Percentiles rank a stretch among this genome's conserved stretches.
phyloP scores from a whole-genome alignment of 1,284 basidiomycete genomes.

The Rhodotorula sp. region DNA sequence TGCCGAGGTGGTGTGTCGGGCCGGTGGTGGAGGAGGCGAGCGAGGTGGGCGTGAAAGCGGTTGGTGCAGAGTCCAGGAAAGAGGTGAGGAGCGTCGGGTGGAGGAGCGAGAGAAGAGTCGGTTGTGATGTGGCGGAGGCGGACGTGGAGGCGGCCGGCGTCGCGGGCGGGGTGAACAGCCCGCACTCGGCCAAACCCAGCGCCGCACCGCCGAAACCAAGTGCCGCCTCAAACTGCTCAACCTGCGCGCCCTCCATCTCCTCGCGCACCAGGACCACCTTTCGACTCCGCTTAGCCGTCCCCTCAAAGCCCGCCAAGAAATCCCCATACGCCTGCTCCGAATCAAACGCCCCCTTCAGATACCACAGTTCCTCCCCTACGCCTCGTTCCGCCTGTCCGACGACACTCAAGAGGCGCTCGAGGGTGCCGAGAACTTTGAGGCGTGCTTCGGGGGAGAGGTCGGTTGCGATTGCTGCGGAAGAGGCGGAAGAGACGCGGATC shows the following conservation, averaged over 20 bases:
- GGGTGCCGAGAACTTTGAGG: slow-evolving; percentile 41
- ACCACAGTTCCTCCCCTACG: slow-evolving; percentile 1
- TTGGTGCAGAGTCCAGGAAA: slow-evolving; percentile 79
- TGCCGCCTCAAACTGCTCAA: slow-evolving; percentile 27
- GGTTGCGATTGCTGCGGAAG: neutral
- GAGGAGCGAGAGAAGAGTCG: slow-evolving; percentile 56
- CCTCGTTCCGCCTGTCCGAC: neutral
- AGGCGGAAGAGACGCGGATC: neutral
- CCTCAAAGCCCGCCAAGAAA: neutral
- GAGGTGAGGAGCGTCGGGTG: slow-evolving; percentile 73
- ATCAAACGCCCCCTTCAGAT: slow-evolving; percentile 1
- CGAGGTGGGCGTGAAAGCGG: slow-evolving; percentile 58
- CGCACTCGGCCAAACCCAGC: slow-evolving; percentile 22
- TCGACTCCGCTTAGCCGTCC: too few species aligned
- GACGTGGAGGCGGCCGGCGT: neutral
- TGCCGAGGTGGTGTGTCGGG: slow-evolving; percentile 63
- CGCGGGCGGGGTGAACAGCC: slow-evolving; percentile 23
- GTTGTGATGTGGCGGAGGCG: neutral
- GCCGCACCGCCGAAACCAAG: slow-evolving; percentile 45
- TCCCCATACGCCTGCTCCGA: neutral
- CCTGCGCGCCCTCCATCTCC: slow-evolving; percentile 5
- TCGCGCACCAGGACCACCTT: too few species aligned
- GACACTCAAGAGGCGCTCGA: slow-evolving; percentile 58
- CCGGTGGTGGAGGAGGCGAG: slow-evolving; percentile 28
- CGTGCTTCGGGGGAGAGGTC: slow-evolving; percentile 36